These are phyloP conservation scores for Citrus maxima DNA, from an alignment of 345 rosid species.

Conservation along the genomic window DNA sequence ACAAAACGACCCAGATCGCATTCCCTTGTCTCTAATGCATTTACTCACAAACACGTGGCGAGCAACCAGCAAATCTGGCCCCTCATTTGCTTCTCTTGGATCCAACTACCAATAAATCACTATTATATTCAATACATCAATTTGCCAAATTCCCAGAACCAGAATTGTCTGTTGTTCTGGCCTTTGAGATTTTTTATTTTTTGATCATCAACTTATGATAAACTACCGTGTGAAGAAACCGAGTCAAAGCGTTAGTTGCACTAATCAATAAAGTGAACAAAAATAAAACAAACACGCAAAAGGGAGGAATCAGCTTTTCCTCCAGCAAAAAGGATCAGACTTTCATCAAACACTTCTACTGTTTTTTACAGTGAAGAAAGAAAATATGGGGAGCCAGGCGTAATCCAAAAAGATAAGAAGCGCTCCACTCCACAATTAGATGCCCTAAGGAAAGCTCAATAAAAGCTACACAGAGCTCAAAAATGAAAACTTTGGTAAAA, in stretches of 20 bases:
- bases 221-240: background rate
- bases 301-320: background rate
- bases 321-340: background rate
- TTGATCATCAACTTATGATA: background rate
- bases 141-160: too few relatives aligned
- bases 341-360: conserved; percentile 1
- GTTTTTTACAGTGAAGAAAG: background rate
- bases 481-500: background rate
- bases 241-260: background rate
- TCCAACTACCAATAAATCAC: background rate
- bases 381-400: background rate
- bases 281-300: background rate
- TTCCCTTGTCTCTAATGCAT: background rate
- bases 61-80: background rate
- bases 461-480: background rate
- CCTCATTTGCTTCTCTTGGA: background rate
- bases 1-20: background rate
- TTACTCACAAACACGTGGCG: background rate
- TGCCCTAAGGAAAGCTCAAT: background rate
- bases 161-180: too few relatives aligned
- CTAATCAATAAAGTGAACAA: background rate
- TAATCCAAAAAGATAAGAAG: background rate
- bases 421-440: background rate
- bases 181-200: too few relatives aligned
- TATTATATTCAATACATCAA: background rate